Percentiles rank a stretch among this genome's conserved stretches.
Conservation (phyloP, 1,284 basidiomycete genomes). For the Cerrena zonata region DNA sequence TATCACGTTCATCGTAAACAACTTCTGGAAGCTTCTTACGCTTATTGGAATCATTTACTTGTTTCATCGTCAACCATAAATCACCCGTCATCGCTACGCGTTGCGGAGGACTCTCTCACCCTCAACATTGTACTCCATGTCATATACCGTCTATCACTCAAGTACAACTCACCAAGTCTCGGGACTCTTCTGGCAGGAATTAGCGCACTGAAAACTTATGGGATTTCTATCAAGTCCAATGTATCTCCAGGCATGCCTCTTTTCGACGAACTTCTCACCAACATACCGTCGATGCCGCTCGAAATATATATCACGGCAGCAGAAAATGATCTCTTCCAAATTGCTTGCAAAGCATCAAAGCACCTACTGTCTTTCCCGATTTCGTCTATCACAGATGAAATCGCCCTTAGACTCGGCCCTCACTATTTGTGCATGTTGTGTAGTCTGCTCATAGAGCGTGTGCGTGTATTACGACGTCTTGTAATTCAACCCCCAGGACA, state of each 20-base stretch:
- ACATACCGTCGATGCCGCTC: conserved; percentile 23
- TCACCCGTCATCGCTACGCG: no score
- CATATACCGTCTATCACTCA: conserved; percentile 28
- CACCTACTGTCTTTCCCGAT: conserved; percentile 32
- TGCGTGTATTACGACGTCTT: conserved; percentile 31
- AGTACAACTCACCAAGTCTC: conserved; percentile 27
- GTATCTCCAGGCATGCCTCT: conserved; percentile 21
- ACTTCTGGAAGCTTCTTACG: conserved; percentile 26
- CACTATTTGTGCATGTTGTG: conserved; percentile 38
- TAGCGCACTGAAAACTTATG: conserved; percentile 24
- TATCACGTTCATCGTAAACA: conserved; percentile 38
- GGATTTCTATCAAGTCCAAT: conserved; percentile 18
- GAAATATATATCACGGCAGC: conserved; percentile 35
- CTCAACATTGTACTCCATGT: conserved; percentile 33
- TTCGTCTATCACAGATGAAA: conserved; percentile 29
- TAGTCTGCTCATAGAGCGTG: conserved; percentile 34
- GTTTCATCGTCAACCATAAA: no score
- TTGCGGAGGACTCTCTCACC: conserved; percentile 24
- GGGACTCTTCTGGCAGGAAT: conserved; percentile 24
- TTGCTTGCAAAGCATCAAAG: conserved; percentile 31
- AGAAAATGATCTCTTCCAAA: conserved; percentile 25
- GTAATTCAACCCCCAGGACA: conserved; percentile 29
- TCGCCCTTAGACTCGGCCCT: conserved; percentile 31
- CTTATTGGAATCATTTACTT: conserved; percentile 21
- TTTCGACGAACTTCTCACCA: conserved; percentile 24